These are phyloP conservation scores for Alternaria consortialis DNA, from an alignment of 2,329 filamentous ascomycete genomes.

Conservation along the genomic window DNA sequence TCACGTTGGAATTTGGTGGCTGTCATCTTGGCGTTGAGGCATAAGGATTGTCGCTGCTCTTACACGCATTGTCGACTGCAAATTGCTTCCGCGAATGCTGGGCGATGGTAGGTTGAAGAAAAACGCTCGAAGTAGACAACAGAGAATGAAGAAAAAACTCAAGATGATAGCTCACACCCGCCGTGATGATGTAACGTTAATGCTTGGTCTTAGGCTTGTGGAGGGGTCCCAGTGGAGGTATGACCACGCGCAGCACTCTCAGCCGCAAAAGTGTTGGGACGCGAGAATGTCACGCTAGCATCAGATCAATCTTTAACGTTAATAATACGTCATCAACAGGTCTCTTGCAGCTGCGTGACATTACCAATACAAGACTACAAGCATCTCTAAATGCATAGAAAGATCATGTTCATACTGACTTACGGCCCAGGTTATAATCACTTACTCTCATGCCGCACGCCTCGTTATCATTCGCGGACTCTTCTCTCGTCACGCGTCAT, in stretches of 20 bases:
- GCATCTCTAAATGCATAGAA: not conserved
- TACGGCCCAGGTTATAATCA: not conserved
- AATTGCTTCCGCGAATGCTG: not conserved
- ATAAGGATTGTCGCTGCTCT: not conserved
- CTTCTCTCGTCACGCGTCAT: not conserved
- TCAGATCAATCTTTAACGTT: not conserved
- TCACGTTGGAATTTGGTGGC: not conserved
- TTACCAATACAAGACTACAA: not conserved
- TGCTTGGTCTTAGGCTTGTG: not conserved
- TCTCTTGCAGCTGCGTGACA: not conserved
- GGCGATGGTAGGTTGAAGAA: not conserved
- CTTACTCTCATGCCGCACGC: not conserved
- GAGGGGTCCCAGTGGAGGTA: not conserved
- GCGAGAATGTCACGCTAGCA: constrained; percentile 1
- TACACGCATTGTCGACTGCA: not conserved
- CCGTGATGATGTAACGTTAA: not conserved
- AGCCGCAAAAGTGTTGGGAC: not conserved
- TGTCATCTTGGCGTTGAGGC: not conserved
- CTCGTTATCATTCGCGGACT: too few species aligned
- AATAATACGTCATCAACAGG: not conserved
- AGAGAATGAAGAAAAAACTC: not conserved
- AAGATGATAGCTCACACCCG: not conserved
- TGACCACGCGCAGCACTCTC: not conserved
- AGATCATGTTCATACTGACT: not conserved
- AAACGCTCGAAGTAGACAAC: not conserved